Percentiles rank a stretch among this genome's conserved stretches.
phyloP scores from a whole-genome alignment of 163 green algal species.

The Coccomyxa subellipsoidea region DNA sequence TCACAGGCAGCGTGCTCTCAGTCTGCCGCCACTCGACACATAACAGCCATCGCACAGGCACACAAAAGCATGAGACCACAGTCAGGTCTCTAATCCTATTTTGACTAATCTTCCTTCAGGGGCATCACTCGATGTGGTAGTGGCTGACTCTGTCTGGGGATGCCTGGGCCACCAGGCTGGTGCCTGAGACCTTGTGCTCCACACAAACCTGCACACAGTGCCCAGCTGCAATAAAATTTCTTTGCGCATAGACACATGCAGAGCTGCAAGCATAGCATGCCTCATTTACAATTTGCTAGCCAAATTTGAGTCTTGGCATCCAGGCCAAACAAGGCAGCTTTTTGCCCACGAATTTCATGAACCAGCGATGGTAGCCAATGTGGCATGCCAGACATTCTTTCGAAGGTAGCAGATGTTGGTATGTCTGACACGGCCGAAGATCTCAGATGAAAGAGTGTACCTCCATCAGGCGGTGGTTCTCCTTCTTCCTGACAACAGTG shows the following conservation, averaged over 20 bases:
- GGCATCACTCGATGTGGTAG: constrained; percentile 44
- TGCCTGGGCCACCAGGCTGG: neutral
- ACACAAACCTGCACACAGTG: neutral
- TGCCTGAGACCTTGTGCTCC: constrained; percentile 7
- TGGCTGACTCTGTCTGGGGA: constrained; percentile 10
- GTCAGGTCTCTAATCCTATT: no score
- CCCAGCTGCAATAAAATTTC: neutral
- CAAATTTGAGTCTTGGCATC: no score
- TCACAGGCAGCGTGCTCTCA: neutral
- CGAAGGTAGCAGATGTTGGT: no score
- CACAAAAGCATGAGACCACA: no score
- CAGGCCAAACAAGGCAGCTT: neutral
- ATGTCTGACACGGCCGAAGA: no score
- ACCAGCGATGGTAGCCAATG: no score
- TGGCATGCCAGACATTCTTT: no score
- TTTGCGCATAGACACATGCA: neutral
- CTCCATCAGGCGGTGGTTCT: constrained; percentile 87
- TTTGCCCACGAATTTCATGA: neutral
- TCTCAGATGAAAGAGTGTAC: constrained; percentile 26
- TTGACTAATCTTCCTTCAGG: neutral
- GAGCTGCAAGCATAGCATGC: no score
- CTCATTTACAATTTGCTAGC: no score
- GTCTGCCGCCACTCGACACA: no score
- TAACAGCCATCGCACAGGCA: no score
- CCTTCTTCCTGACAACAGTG: constrained; percentile 31